Evolutionary conservation across 305 asterid genomes (phyloP).

Genomic region (Solanum hybrid): DNA sequence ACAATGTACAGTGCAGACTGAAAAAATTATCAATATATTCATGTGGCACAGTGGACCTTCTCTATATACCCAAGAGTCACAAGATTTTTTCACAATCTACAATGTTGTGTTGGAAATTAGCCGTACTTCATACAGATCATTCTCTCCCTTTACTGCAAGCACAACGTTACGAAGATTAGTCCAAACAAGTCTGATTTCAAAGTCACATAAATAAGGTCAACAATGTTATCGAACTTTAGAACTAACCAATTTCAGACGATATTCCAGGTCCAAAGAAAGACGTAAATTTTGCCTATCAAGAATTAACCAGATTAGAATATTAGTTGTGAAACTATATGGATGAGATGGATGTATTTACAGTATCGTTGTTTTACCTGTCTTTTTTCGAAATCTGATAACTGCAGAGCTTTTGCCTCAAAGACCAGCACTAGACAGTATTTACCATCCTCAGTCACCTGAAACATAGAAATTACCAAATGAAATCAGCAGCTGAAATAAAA

Average conservation of each 20-base stretch:
- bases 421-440: constrained; percentile 63
- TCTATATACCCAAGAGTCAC: not conserved
- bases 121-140: constrained; percentile 52
- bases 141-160: constrained; percentile 61
- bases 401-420: constrained; percentile 73
- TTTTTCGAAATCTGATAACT: constrained; percentile 65
- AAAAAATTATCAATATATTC: not conserved
- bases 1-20: not conserved
- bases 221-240: not conserved
- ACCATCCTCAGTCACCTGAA: constrained; percentile 74
- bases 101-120: constrained; percentile 58
- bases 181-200: not conserved
- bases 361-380: constrained; percentile 48
- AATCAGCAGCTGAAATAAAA: not conserved
- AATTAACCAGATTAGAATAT: not conserved
- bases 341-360: not conserved
- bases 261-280: constrained; percentile 97
- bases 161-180: constrained; percentile 13
- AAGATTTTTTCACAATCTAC: constrained; percentile 12
- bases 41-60: not conserved
- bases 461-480: constrained; percentile 8
- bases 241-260: constrained; percentile 78
- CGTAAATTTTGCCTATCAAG: constrained; percentile 63
- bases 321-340: not conserved
- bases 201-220: not conserved